These are phyloP conservation scores for Xerocomus brunneocitrinus DNA, from an alignment of 768 basidiomycete species.

Conservation along the genomic window DNA sequence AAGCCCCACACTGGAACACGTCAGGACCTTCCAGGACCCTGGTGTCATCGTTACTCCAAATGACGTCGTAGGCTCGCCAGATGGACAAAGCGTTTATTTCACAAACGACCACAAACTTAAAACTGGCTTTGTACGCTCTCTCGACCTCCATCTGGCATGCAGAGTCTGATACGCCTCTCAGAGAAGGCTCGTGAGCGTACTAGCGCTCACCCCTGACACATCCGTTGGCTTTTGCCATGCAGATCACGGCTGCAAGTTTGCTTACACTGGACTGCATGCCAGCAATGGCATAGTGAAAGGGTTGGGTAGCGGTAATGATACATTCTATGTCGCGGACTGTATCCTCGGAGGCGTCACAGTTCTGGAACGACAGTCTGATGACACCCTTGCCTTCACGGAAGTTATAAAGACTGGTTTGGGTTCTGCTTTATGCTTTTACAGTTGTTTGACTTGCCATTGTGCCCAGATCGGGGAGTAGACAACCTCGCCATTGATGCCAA, in stretches of 20 bases:
- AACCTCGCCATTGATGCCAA: conserved; percentile 57
- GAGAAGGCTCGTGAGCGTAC: conserved; percentile 20
- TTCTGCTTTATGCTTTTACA: conserved; percentile 2
- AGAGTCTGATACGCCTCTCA: conserved; percentile 5
- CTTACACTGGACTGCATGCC: conserved; percentile 43
- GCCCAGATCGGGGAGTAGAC: conserved; percentile 49
- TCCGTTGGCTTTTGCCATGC: conserved; percentile 65
- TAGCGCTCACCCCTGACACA: conserved; percentile 35
- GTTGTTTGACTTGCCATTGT: conserved; percentile 5
- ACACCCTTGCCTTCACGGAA: conserved; percentile 53
- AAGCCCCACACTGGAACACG: conserved; percentile 41
- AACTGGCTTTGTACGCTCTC: conserved; percentile 45
- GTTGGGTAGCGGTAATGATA: conserved; percentile 42
- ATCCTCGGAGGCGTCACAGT: conserved; percentile 45
- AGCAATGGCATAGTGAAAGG: conserved; percentile 62
- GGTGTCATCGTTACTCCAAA: conserved; percentile 58
- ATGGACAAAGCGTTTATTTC: conserved; percentile 63
- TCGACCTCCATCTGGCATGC: not conserved
- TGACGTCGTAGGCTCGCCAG: conserved; percentile 61
- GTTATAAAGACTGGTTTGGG: conserved; percentile 47
- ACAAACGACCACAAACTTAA: conserved; percentile 64
- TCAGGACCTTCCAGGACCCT: conserved; percentile 54
- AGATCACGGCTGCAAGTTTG: conserved; percentile 57
- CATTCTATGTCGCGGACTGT: conserved; percentile 54
- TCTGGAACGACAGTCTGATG: conserved; percentile 55